A percentile compares a stretch with the other conserved stretches of the same genome.
These are phyloP conservation scores for Colletotrichum tabaci DNA, from an alignment of 2,329 filamentous ascomycete genomes.

Conservation along the genomic window DNA sequence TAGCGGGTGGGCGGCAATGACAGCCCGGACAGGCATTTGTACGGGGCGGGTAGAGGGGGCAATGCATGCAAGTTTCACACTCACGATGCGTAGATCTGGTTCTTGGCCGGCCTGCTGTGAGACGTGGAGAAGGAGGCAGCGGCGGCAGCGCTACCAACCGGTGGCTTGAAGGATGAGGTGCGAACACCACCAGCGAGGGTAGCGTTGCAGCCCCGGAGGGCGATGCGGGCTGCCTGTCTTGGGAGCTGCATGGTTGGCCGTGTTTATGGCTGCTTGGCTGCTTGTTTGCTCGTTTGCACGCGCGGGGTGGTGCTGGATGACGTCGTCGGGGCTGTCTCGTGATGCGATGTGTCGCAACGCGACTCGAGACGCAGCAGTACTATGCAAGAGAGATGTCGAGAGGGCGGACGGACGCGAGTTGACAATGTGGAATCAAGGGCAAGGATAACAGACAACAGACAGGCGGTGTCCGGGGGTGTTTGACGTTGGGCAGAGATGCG, in stretches of 20 bases:
- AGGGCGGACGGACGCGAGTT: neutral
- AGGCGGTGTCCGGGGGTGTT: neutral
- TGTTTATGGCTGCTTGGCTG: conserved; percentile 4
- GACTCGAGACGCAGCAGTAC: conserved; percentile 2
- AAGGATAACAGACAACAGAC: neutral
- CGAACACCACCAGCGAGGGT: conserved; percentile 24
- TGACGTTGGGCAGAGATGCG: neutral
- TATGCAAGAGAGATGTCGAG: conserved; percentile 11
- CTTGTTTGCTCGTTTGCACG: conserved; percentile 19
- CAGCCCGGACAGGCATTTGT: neutral
- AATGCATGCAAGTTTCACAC: conserved; percentile 37
- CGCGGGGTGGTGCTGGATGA: conserved; percentile 21
- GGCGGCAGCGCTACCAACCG: conserved; percentile 2
- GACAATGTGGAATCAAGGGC: neutral
- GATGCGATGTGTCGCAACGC: conserved; percentile 26
- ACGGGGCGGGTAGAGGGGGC: neutral
- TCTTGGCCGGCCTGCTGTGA: conserved; percentile 46
- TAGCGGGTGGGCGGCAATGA: conserved; percentile 1
- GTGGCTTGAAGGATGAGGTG: conserved; percentile 10
- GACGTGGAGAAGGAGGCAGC: conserved; percentile 37
- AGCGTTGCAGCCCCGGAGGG: conserved; percentile 24
- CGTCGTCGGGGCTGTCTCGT: conserved; percentile 21
- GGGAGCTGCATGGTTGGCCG: conserved; percentile 25
- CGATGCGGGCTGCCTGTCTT: conserved; percentile 32
- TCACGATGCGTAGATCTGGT: conserved; percentile 55